Evolutionary conservation across 192 early-diverging fungal genomes (phyloP), one percentile per base, ranked within the genome.

Genomic region (Jimgerdemannia flammicorona): DNA sequence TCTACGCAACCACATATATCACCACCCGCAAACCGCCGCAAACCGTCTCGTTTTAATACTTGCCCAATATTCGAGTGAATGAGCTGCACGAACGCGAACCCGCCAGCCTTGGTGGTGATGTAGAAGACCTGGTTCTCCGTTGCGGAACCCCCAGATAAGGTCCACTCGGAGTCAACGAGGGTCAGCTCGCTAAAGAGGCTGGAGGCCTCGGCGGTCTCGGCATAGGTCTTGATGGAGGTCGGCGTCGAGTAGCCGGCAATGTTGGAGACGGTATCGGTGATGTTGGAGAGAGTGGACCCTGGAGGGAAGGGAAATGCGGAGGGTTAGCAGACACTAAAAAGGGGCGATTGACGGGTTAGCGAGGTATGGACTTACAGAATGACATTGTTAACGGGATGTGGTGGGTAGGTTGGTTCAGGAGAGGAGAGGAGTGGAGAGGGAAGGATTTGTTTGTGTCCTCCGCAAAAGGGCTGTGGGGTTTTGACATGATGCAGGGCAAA

Each of bases 51-150:
- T 29, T 29, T 29, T 29, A 29, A 69, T 68, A 69, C 82, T 69
- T 89, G 89, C 81, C 91, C 89, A 70, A 98, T 84, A 66, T 93
- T 94, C 10, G 93, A 95, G 87, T 96, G 96, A 73, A 94, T 94
- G 80, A 97, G 84, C 81, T 98, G 96, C 17, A 96, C 87, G 84
- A 96, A 91, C n/a, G 89, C 89, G 79, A 93, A 89, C 71, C 85
- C 85, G 4, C 96, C 96, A 20, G 87, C 78, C 69, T 92, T 82
- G 9, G 89, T 88, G 65, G 90, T 87, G 44, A 95, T 77, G 80
- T 98, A 97, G 77, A 95, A 91, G 14, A 94, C 94, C 78, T 96
- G 94, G 41, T 90, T 94, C 83, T 98, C 96, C 4, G 96, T 96
- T 4, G 93, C 91, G 9, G 90, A 89, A 44, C 90, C 90, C 74